Evolutionary conservation across 306 rosid genomes (phyloP).

Genomic region (Trifolium subterraneum): DNA sequence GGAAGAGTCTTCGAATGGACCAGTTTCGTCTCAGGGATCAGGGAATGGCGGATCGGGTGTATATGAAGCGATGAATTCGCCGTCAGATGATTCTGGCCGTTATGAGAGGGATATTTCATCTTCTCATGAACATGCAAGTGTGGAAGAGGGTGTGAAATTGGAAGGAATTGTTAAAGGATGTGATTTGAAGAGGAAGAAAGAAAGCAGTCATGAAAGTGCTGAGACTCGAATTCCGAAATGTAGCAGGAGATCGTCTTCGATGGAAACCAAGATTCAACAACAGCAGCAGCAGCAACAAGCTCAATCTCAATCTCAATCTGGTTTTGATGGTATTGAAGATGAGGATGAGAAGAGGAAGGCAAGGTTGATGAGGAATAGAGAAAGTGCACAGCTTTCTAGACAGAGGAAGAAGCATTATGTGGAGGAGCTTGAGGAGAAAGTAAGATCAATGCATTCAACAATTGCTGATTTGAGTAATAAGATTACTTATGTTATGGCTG

Average conservation of each 20-base stretch:
- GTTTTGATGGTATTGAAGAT: slow-evolving; percentile 39
- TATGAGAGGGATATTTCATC: slow-evolving; percentile 55
- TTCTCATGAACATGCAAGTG: slow-evolving; percentile 41
- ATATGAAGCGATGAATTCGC: slow-evolving; percentile 51
- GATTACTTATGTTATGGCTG: slow-evolving; percentile 78
- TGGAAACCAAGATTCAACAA: slow-evolving; percentile 37
- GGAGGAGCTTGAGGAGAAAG: slow-evolving; percentile 94
- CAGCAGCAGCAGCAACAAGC: slow-evolving; percentile 11
- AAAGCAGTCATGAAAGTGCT: slow-evolving; percentile 47
- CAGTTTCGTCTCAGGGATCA: slow-evolving; percentile 77
- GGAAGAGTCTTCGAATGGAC: slow-evolving; percentile 58
- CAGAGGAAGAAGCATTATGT: slow-evolving; percentile 97
- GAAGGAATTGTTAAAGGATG: slow-evolving; percentile 55
- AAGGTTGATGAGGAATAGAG: slow-evolving; percentile 89
- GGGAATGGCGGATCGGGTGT: slow-evolving; percentile 62
- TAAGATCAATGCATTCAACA: slow-evolving; percentile 80
- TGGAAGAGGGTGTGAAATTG: slow-evolving; percentile 56
- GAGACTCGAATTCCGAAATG: slow-evolving; percentile 67
- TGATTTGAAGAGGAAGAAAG: slow-evolving; percentile 84
- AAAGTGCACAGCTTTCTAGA: slow-evolving; percentile 98
- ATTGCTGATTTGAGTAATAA: slow-evolving; percentile 76
- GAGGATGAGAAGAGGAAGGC: slow-evolving; percentile 78
- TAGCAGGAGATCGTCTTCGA: slow-evolving; percentile 57
- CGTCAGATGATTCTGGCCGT: slow-evolving; percentile 47
- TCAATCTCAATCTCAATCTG: slow-evolving; percentile 23